These are phyloP conservation scores for Melocanna baccifera DNA, from an alignment of 176 grass and related monocot species.

Conservation along the genomic window DNA sequence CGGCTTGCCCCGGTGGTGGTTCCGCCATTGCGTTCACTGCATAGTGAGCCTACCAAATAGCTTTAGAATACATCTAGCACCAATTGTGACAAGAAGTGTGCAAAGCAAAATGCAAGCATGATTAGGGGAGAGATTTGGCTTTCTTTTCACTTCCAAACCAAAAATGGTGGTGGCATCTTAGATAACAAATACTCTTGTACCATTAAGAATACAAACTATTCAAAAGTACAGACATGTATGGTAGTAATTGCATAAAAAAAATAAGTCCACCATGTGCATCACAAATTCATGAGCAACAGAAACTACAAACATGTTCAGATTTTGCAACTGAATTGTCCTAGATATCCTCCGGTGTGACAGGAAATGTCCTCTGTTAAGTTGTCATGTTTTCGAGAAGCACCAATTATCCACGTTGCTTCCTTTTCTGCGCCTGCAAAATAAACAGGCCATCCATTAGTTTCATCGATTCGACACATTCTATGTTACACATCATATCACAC, in stretches of 20 bases:
- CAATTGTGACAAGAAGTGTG: background rate
- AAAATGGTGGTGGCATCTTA: background rate
- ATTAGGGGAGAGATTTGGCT: background rate
- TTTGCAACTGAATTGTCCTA: background rate
- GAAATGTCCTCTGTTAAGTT: background rate
- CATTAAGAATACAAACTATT: background rate
- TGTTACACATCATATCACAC: background rate
- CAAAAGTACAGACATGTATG: background rate
- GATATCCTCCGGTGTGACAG: background rate
- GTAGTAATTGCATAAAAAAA: background rate
- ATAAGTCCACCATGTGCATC: background rate
- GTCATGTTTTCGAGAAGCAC: constrained; percentile 1
- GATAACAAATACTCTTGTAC: background rate
- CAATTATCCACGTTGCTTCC: constrained; percentile 50
- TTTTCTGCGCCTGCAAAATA: constrained; percentile 58
- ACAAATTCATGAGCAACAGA: background rate
- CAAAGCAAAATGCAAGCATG: background rate
- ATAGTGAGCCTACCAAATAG: background rate
- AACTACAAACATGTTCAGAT: background rate
- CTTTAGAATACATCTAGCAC: too few relatives aligned
- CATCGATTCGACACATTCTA: background rate
- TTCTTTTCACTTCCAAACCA: background rate
- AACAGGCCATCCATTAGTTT: constrained; percentile 8
- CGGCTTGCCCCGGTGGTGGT: too few relatives aligned
- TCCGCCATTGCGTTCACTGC: too few relatives aligned